These are phyloP conservation scores for Perkinsus olseni DNA, from an alignment of 169 alveolate species.

Conservation along the genomic window DNA sequence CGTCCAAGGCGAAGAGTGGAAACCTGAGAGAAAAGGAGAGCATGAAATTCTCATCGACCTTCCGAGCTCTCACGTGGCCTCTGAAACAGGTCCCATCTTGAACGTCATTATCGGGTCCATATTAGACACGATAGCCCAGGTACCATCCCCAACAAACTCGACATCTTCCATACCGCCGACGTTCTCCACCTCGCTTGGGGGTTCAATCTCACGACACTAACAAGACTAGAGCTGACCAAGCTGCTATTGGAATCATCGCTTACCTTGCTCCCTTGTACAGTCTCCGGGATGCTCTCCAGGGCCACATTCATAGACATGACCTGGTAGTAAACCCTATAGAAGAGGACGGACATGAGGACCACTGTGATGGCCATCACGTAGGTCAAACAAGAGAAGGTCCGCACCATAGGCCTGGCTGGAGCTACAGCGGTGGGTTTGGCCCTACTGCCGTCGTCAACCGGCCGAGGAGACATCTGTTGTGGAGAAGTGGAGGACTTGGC, in stretches of 20 bases:
- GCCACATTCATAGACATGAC: not conserved
- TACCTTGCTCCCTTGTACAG: too few species aligned
- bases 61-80: not conserved
- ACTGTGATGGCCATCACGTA: too few species aligned
- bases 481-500: too few species aligned
- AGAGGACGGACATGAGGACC: not conserved
- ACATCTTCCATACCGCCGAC: not conserved
- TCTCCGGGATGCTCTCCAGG: too few species aligned
- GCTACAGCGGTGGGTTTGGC: not conserved
- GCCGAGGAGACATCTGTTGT: too few species aligned
- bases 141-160: not conserved
- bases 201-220: not conserved
- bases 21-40: too few species aligned
- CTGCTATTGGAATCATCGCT: too few species aligned
- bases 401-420: not conserved
- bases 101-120: not conserved
- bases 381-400: not conserved
- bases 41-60: too few species aligned
- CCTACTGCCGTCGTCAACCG: too few species aligned
- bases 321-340: not conserved
- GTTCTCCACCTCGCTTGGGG: not conserved
- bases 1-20: too few species aligned
- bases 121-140: not conserved
- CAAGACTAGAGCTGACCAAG: not conserved
- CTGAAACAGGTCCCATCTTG: not conserved